Conservation (phyloP, 805 yeast genomes). For the Lipomyces sp. region DNA sequence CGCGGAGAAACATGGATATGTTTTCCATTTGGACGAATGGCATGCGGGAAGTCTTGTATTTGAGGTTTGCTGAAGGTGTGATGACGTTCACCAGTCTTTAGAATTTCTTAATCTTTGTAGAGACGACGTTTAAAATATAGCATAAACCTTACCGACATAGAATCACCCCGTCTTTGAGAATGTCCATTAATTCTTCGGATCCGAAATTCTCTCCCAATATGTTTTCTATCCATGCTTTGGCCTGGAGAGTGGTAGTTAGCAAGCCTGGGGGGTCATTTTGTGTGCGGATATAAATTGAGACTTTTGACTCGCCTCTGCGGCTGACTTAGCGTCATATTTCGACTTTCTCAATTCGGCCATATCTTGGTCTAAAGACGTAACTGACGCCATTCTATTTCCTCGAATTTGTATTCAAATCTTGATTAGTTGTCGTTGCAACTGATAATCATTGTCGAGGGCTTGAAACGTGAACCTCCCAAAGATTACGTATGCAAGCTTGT, state of each 20-base stretch:
- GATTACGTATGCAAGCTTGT: neutral
- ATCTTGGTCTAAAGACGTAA: constrained; percentile 69
- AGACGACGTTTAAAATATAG: too few relatives aligned
- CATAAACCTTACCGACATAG: constrained; percentile 48
- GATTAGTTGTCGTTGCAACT: too few relatives aligned
- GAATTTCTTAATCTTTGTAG: constrained; percentile 3
- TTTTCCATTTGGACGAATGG: constrained; percentile 88
- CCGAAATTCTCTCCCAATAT: constrained; percentile 48
- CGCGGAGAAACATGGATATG: constrained; percentile 68
- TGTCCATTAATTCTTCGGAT: constrained; percentile 55
- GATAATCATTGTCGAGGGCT: too few relatives aligned
- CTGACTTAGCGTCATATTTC: constrained; percentile 54
- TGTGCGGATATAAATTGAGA: neutral
- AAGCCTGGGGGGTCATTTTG: neutral
- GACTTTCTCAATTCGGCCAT: constrained; percentile 54
- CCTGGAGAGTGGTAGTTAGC: constrained; percentile 14
- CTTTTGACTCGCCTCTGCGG: constrained; percentile 40
- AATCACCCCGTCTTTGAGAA: constrained; percentile 64
- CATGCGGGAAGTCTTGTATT: constrained; percentile 65
- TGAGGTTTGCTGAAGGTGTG: constrained; percentile 47
- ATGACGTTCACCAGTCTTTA: constrained; percentile 49
- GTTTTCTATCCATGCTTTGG: constrained; percentile 59
- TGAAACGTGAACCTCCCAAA: too few relatives aligned
- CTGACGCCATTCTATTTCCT: constrained; percentile 45
- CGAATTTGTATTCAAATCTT: too few relatives aligned